Conservation (phyloP, 2,329 filamentous ascomycete genomes). For the Penicillium sp. region DNA sequence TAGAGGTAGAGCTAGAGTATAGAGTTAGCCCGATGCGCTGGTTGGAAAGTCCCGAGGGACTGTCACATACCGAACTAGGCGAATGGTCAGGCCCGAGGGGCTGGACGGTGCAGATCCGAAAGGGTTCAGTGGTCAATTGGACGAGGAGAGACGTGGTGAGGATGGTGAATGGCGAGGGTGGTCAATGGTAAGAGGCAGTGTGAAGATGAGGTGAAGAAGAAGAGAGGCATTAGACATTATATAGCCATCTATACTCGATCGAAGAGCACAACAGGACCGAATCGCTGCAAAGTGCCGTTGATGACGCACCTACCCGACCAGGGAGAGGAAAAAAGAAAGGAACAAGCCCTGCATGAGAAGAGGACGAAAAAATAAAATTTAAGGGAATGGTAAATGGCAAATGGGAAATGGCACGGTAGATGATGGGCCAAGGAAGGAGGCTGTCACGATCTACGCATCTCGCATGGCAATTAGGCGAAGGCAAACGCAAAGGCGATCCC, state of each 20-base stretch:
- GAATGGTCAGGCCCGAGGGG: slow-evolving; percentile 22
- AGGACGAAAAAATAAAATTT: slow-evolving; percentile 6
- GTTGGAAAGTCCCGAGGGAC: slow-evolving; percentile 10
- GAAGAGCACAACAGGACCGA: slow-evolving; percentile 4
- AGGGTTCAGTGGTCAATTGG: slow-evolving; percentile 6
- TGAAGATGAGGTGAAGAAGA: neutral
- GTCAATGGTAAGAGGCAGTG: too few relatives aligned
- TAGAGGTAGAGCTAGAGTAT: neutral
- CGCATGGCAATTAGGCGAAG: slow-evolving; percentile 11
- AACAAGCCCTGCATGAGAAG: neutral
- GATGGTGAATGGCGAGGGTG: neutral
- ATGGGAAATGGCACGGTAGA: neutral
- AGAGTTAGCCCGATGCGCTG: neutral
- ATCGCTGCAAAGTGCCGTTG: slow-evolving; percentile 17
- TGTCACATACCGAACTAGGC: slow-evolving; percentile 25
- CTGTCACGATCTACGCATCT: slow-evolving; percentile 15
- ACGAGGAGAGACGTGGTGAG: neutral
- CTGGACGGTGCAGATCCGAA: slow-evolving; percentile 28
- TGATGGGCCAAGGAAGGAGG: neutral
- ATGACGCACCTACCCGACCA: slow-evolving; percentile 17
- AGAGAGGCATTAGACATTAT: slow-evolving; percentile 1
- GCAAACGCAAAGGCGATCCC: slow-evolving; percentile 5
- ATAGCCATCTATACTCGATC: slow-evolving; percentile 1
- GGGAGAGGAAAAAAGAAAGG: neutral
- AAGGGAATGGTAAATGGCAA: neutral